Evolutionary conservation across 257 asterid genomes (phyloP).

Genomic region (Solanum neorickii): DNA sequence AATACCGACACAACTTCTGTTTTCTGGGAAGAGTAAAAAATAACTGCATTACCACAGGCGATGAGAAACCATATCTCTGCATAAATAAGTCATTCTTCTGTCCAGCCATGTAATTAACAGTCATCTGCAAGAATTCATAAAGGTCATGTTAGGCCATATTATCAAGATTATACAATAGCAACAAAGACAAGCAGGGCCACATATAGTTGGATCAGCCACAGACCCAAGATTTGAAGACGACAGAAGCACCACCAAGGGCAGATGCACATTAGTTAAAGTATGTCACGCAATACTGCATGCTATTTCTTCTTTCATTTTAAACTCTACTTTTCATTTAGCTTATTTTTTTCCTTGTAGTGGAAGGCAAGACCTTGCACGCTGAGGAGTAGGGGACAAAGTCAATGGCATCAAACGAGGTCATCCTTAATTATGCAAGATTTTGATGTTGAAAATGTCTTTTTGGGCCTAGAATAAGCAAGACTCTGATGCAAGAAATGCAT

Average conservation of each 20-base stretch:
- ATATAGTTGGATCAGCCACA: neutral
- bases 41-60: conserved; percentile 66
- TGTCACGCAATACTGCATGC: neutral
- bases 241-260: neutral
- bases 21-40: neutral
- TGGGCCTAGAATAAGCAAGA: neutral
- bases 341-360: neutral
- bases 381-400: neutral
- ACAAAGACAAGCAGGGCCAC: neutral
- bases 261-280: neutral
- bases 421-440: neutral
- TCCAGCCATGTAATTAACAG: conserved; percentile 67
- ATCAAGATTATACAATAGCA: neutral
- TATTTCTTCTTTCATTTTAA: neutral
- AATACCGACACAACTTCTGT: neutral
- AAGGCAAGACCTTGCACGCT: neutral
- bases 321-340: neutral
- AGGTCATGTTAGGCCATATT: neutral
- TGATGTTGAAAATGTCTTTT: neutral
- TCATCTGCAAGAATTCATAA: conserved; percentile 58
- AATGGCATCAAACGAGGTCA: neutral
- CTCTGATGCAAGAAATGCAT: neutral
- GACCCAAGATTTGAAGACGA: neutral
- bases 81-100: conserved; percentile 65
- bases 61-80: conserved; percentile 95